phyloP scores from a whole-genome alignment of 257 asterid species.

The Solanum dulcamara region DNA sequence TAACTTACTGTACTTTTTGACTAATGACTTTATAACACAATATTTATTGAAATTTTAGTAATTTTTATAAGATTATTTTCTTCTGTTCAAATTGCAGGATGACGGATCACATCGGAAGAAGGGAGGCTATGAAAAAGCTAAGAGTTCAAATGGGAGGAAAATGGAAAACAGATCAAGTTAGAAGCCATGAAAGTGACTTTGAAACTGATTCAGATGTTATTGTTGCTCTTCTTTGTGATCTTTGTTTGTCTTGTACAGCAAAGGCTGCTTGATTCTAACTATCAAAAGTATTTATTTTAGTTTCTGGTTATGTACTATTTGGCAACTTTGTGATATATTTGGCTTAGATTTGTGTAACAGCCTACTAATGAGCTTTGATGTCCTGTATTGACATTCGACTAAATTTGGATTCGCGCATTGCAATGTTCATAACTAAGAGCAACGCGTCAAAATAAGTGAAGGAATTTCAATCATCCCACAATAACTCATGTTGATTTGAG shows the following conservation, averaged over 20 bases:
- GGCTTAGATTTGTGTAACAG: neutral
- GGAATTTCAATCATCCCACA: neutral
- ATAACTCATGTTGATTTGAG: neutral
- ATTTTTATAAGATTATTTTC: neutral
- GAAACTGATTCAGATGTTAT: neutral
- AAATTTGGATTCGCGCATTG: neutral
- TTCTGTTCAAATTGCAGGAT: conserved; percentile 8
- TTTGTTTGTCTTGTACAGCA: neutral
- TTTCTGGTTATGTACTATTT: neutral
- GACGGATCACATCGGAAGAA: conserved; percentile 34
- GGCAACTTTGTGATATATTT: neutral
- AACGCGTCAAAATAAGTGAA: neutral
- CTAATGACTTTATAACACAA: no score
- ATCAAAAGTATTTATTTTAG: neutral
- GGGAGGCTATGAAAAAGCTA: conserved; percentile 14
- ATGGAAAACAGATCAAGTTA: neutral
- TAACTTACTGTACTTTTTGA: neutral
- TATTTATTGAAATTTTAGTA: neutral
- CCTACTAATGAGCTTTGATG: neutral
- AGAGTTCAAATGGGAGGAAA: conserved; percentile 7
- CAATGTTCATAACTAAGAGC: accelerated
- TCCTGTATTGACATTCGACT: neutral
- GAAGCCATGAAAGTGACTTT: neutral
- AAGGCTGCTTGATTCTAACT: neutral
- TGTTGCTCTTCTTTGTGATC: neutral